A percentile compares a stretch with the other conserved stretches of the same genome.
Conservation (phyloP, 2,329 filamentous ascomycete genomes). For the Pleoardoris graminearum region DNA sequence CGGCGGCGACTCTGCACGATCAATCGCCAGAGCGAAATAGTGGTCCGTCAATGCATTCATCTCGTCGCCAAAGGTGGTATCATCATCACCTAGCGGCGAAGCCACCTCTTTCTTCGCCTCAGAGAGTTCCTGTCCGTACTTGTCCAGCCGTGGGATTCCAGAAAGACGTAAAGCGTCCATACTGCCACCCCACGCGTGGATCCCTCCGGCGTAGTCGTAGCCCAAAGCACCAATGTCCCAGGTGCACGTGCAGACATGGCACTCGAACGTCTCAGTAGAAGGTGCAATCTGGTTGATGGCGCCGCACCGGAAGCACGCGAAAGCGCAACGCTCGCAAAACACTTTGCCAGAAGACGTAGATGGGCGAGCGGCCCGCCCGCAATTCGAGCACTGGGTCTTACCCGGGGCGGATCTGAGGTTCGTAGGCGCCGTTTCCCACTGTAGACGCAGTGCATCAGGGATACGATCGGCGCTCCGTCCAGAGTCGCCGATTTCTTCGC, state of each 20-base stretch:
- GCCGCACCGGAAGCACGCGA: constrained; percentile 49
- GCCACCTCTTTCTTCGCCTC: constrained; percentile 13
- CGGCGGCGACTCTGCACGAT: constrained; percentile 29
- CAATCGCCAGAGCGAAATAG: constrained; percentile 32
- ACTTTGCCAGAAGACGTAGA: not conserved
- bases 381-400: constrained; percentile 40
- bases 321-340: constrained; percentile 49
- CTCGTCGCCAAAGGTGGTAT: constrained; percentile 35
- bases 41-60: constrained; percentile 43
- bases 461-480: constrained; percentile 48
- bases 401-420: constrained; percentile 22
- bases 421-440: constrained; percentile 24
- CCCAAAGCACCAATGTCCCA: constrained; percentile 48
- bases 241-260: constrained; percentile 33
- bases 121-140: constrained; percentile 16
- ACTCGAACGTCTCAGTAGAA: constrained; percentile 24
- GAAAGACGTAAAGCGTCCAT: not conserved
- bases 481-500: constrained; percentile 47
- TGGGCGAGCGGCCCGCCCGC: constrained; percentile 37
- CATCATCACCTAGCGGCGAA: constrained; percentile 17
- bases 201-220: constrained; percentile 31
- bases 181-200: constrained; percentile 9
- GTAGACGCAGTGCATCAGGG: constrained; percentile 41
- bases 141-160: constrained; percentile 21
- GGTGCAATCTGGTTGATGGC: constrained; percentile 18